Conservation (phyloP, 768 basidiomycete genomes). For the Suillus tomentosus region DNA sequence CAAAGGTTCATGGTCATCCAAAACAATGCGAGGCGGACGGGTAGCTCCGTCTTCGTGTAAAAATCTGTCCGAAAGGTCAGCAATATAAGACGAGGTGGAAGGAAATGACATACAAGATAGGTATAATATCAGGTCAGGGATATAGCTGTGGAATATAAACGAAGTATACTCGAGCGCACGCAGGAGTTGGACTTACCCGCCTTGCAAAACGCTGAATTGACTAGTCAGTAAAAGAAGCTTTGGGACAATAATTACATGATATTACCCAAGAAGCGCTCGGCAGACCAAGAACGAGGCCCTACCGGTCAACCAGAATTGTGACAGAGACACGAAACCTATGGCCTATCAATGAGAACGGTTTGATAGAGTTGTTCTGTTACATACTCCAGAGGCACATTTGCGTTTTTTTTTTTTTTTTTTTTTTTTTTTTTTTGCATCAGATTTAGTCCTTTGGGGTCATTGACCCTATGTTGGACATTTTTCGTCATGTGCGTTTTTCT, state of each 20-base stretch:
- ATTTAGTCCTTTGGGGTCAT: no score
- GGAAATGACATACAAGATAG: constrained; percentile 48
- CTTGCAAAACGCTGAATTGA: constrained; percentile 42
- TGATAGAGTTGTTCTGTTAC: background rate
- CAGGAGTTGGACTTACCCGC: constrained; percentile 35
- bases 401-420: no score
- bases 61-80: constrained; percentile 32
- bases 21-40: constrained; percentile 55
- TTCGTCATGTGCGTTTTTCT: no score
- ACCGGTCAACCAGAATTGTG: constrained; percentile 61
- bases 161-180: background rate
- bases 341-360: background rate
- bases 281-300: constrained; percentile 49
- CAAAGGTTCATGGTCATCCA: constrained; percentile 53
- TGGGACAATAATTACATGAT: constrained; percentile 1
- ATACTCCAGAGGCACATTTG: constrained; percentile 49
- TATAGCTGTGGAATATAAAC: constrained; percentile 39
- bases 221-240: constrained; percentile 2
- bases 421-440: no score
- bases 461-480: no score
- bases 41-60: constrained; percentile 61
- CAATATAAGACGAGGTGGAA: background rate
- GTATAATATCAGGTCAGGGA: constrained; percentile 63
- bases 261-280: constrained; percentile 49
- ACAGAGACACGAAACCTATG: constrained; percentile 44